Base-by-base conservation (phyloP, 768 basidiomycete species). In the Leccinellum rugosiceps region DNA sequence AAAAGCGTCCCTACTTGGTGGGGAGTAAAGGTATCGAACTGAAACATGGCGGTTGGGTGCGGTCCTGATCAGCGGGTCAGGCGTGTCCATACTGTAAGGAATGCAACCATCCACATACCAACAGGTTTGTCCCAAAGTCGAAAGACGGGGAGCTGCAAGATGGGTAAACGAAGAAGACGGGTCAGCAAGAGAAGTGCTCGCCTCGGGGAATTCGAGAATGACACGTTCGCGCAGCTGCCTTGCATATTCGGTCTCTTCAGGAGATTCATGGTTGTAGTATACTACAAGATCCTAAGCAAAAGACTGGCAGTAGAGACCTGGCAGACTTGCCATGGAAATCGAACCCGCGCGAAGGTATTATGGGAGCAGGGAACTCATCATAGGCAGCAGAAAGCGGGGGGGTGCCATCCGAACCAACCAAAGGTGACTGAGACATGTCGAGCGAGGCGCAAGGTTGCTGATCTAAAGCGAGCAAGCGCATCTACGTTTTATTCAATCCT, bases 41-140 rank as follows among this genome's bases (percentile, higher is more conserved):
- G 81, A 64, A 88, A 89, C 86, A 88, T 88, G 7, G 84, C 79
- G 10, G 80, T 82, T 0, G 87, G 83, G 61, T 89, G 88, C 0
- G 86, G 88, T 76, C 86, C 87, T 71, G 58, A 21, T 31, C 13
- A 5, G 7, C 6, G 46, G 15, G 50, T 59, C 19, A 65, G n/a
- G 8, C 1, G 3, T 17, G 34, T 5, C 6, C 26, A 44, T n/a
- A 15, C 15, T 30, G 17, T 7, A 8, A 21, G 0, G 30, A 17
- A 44, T 11, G 38, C n/a, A 9, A n/a, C 30, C 8, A 47, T 31
- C n/a, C 45, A 69, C 79, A 59, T 34, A 83, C 86, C 87, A 35
- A 88, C 72, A 3, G 87, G 77, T 34, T 72, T 80, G 56, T 87
- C 86, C 82, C 80, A 85, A 62, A 88, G 75, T 49, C 66, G 76